phyloP scores from a whole-genome alignment of 352 stramenopile species.

The Phytopythium ostracodes region DNA sequence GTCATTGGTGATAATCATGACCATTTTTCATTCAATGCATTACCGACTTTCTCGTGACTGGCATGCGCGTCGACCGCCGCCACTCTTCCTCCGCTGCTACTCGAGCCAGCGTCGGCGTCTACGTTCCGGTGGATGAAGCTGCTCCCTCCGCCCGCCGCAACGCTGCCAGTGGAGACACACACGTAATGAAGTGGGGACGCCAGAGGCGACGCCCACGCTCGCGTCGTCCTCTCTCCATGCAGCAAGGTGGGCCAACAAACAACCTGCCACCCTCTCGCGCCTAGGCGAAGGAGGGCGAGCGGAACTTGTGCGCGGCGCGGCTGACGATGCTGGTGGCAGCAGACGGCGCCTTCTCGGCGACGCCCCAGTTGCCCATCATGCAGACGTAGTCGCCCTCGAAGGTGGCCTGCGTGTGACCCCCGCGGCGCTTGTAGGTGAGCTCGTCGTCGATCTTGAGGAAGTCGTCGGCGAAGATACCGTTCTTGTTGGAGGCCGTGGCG shows the following conservation, averaged over 20 bases:
- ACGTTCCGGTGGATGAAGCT: not conserved
- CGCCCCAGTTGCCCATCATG: slow-evolving; percentile 76
- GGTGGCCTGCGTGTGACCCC: slow-evolving; percentile 78
- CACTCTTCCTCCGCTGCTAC: too few relatives aligned
- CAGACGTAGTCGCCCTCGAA: slow-evolving; percentile 86
- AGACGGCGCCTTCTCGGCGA: slow-evolving; percentile 29
- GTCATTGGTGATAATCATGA: not conserved
- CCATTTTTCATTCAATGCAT: slow-evolving; percentile 2
- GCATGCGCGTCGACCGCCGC: not conserved
- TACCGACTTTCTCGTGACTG: not conserved
- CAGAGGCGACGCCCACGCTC: not conserved
- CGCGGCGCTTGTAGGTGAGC: slow-evolving; percentile 76
- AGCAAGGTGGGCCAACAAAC: not conserved
- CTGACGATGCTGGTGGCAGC: slow-evolving; percentile 22
- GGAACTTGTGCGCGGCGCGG: slow-evolving; percentile 57
- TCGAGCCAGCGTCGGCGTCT: not conserved
- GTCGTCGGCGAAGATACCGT: slow-evolving; percentile 73
- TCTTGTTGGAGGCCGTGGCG: slow-evolving; percentile 32
- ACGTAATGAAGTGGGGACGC: not conserved
- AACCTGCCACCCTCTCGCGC: too few relatives aligned
- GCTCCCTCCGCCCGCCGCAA: not conserved
- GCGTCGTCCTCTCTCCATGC: not conserved
- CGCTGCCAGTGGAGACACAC: not conserved
- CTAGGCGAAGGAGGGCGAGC: slow-evolving; percentile 76
- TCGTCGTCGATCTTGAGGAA: slow-evolving; percentile 69